Base-by-base conservation (phyloP, 2,329 filamentous ascomycete genomes). In the Curvularia lunata region DNA sequence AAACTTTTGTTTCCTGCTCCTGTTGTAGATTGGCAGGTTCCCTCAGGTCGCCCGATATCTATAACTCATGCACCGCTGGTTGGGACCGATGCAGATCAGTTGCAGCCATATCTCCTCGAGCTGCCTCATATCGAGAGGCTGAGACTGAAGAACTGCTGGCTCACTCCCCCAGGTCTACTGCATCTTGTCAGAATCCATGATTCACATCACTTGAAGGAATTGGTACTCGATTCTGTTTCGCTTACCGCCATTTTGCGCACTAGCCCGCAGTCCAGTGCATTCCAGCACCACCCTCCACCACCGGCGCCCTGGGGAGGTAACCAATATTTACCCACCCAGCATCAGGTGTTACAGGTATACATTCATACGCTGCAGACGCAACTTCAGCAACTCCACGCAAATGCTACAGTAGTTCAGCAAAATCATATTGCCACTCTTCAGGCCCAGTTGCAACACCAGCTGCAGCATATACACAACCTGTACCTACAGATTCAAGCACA, bases 61-160 rank as follows among this genome's bases (percentile, higher is more conserved):
- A 52, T 49, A 9, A 23, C 48, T 4, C 51, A 53, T 7, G 50
- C 62, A 16, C 54, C 57, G 40, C 49, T 62, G 5, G 48, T 64
- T 13, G 53, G 59, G 16, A 59, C 62, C 19, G 59, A 65, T 30
- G 32, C 48, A 13, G 48, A 54, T 41, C 47, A 40, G 25, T 16
- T 72, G 23, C 70, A 34, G 16, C 37, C 52, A 25, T 42, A 76
- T 27, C 56, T 87, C 5, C 69, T 88, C n/a, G 71, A 73, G 1
- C 80, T 91, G 43, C 84, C 84, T 3, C 73, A 84, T 64, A 72
- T 91, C 23, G 79, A 85, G 58, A 78, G 85, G 48, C 73, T 91
- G 2, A 87, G 83, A 0, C 77, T 91, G 8, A 85, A 85, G 64
- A 91, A 91, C 65, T 90, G 88, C 75, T 91, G 88, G 87, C 78